These are phyloP conservation scores for Crithidia fasciculata DNA, from an alignment of 208 protist genomes.

Conservation along the genomic window DNA sequence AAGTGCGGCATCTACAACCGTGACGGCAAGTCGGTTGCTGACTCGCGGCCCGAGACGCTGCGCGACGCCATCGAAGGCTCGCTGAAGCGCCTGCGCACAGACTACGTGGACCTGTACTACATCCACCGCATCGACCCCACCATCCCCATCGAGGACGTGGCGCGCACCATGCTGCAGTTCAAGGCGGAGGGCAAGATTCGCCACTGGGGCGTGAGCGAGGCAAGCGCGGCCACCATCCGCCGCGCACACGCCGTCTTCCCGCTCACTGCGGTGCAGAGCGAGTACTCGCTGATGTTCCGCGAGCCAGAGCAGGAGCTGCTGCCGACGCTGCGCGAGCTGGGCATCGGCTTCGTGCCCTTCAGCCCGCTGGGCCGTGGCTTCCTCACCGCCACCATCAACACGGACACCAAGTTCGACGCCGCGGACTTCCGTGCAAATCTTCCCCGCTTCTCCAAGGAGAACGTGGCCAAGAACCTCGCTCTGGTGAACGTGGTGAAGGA, in stretches of 20 bases:
- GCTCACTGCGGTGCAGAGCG: conserved; percentile 40
- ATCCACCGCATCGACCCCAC: conserved; percentile 40
- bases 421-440: conserved; percentile 26
- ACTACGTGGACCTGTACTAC: conserved; percentile 54
- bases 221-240: conserved; percentile 26
- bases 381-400: conserved; percentile 29
- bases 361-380: conserved; percentile 36
- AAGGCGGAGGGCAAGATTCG: conserved; percentile 45
- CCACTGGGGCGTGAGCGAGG: conserved; percentile 40
- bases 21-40: too few species aligned
- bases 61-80: conserved; percentile 39
- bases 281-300: conserved; percentile 40
- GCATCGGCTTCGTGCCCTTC: conserved; percentile 41
- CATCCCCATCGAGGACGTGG: conserved; percentile 42
- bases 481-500: conserved; percentile 18
- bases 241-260: conserved; percentile 38
- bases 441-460: conserved; percentile 22
- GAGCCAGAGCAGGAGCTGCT: conserved; percentile 32
- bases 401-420: conserved; percentile 6
- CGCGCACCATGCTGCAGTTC: conserved; percentile 39
- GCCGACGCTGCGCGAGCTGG: conserved; percentile 33
- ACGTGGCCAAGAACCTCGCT: conserved; percentile 11
- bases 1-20: too few species aligned
- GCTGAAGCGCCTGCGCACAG: conserved; percentile 37
- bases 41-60: conserved; percentile 29